Percentiles rank a stretch among this genome's conserved stretches.
Conservation (phyloP, 495 filamentous ascomycete species). For the Copromyces sp. region DNA sequence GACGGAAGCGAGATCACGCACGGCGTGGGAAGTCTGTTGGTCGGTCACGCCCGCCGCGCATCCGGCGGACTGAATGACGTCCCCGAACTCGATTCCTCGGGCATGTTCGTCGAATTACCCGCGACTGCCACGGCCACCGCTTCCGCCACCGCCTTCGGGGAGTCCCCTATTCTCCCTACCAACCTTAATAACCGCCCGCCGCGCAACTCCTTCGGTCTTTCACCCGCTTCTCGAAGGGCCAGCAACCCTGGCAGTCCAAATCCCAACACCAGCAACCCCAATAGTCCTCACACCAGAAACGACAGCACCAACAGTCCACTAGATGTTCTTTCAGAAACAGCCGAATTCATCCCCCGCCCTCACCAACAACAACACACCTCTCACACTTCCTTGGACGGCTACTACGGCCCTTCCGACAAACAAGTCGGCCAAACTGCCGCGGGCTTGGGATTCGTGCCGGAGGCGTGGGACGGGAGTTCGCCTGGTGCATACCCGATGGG, state of each 20-base stretch:
- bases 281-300: background rate
- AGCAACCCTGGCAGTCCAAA: background rate
- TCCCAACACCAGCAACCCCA: background rate
- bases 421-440: background rate
- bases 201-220: background rate
- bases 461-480: background rate
- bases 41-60: background rate
- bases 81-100: slow-evolving; percentile 20
- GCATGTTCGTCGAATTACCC: slow-evolving; percentile 13
- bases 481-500: background rate
- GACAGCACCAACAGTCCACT: background rate
- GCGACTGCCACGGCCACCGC: background rate
- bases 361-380: background rate
- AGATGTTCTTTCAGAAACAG: background rate
- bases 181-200: background rate
- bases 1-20: slow-evolving; percentile 21
- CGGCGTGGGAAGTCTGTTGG: slow-evolving; percentile 6
- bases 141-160: too few relatives aligned
- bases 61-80: background rate
- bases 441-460: background rate
- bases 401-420: background rate
- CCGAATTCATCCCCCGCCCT: background rate
- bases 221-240: background rate
- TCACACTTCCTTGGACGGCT: background rate
- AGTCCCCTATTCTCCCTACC: too few relatives aligned